Base-by-base conservation (phyloP, 768 basidiomycete genomes). In the Suillus bovinus region DNA sequence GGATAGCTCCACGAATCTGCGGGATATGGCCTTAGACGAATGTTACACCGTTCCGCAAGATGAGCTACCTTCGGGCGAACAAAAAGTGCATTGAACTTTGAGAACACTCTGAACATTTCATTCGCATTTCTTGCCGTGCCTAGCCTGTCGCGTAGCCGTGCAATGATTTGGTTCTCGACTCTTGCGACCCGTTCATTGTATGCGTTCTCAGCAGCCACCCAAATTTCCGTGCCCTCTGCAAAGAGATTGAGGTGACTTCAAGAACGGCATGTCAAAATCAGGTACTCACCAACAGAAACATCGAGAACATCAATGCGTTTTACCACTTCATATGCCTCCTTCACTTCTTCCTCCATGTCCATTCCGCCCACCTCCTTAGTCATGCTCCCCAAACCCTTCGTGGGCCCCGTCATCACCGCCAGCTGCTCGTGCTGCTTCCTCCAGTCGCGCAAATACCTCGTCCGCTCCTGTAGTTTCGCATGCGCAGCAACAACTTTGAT, bases 101-200 rank as follows among this genome's bases (percentile, higher is more conserved):
- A 96, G 76, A 99, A 99, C 50, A 99, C 96, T 58, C 96, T 84
- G 78, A 99, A 99, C 97, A 99, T 99, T 78, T 99, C 97, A 73
- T 97, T 96, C 17, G 97, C 96, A 73, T 98, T 99, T 36, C 95
- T 81, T 27, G 97, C 97, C 17, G 94, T 96, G 16, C 94, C 97
- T 13, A 99, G 82, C 62, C 93, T 83, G 75, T 98, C 96, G 29
- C 96, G 84, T 53, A 99, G 75, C 38, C 93, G 83, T 17, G 96
- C 91, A 73, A 99, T 99, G 71, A 99, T 99, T 74, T 98, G 96
- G 77, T 98, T 98, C 79, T 99, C 97, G 22, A 99, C 96, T 14
- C 96, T 83, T 2, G 97, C 91, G 29, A 99, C 96, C 24, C 96
- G 89, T 76, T 99, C 96, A 68, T 98, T 99, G 74, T 99, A 99